These are phyloP conservation scores for Hanseniaspora sp. DNA, from an alignment of 1,139 yeast genomes.

Conservation along the genomic window DNA sequence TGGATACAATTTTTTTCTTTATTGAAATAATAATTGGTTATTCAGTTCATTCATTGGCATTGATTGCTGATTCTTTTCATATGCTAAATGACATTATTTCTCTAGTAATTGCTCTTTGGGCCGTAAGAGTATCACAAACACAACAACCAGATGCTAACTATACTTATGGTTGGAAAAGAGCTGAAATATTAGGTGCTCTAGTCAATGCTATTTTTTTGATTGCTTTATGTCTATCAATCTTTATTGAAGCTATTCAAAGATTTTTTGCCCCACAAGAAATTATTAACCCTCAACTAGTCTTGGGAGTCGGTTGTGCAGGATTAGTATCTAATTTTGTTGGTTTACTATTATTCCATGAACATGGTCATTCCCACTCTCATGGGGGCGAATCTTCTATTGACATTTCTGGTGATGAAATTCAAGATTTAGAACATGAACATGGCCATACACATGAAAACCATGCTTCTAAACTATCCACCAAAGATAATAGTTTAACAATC, in stretches of 20 bases:
- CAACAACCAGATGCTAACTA: constrained; percentile 76
- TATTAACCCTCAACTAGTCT: constrained; percentile 65
- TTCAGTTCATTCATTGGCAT: constrained; percentile 80
- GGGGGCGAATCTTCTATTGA: constrained; percentile 23
- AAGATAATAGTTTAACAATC: constrained; percentile 21
- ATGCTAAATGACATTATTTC: constrained; percentile 94
- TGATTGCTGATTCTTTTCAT: constrained; percentile 93
- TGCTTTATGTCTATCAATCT: constrained; percentile 84
- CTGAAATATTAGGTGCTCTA: constrained; percentile 87
- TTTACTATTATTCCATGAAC: constrained; percentile 79
- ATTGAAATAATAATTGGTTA: constrained; percentile 78
- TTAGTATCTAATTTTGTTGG: constrained; percentile 74
- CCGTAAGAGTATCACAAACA: constrained; percentile 77
- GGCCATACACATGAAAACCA: constrained; percentile 20
- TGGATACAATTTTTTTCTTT: constrained; percentile 77
- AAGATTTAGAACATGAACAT: constrained; percentile 23
- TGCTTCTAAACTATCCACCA: constrained; percentile 15
- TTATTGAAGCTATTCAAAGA: constrained; percentile 86
- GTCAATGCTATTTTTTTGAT: constrained; percentile 84
- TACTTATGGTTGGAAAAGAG: constrained; percentile 95
- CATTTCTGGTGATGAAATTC: constrained; percentile 21
- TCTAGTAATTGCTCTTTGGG: constrained; percentile 86
- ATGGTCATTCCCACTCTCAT: constrained; percentile 58
- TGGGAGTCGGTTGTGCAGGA: constrained; percentile 76
- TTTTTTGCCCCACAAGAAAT: constrained; percentile 71